A percentile compares a stretch with the other conserved stretches of the same genome.
Evolutionary conservation across 371 early-diverging fungal species (phyloP).

Genomic region (Smittium mucronatum): DNA sequence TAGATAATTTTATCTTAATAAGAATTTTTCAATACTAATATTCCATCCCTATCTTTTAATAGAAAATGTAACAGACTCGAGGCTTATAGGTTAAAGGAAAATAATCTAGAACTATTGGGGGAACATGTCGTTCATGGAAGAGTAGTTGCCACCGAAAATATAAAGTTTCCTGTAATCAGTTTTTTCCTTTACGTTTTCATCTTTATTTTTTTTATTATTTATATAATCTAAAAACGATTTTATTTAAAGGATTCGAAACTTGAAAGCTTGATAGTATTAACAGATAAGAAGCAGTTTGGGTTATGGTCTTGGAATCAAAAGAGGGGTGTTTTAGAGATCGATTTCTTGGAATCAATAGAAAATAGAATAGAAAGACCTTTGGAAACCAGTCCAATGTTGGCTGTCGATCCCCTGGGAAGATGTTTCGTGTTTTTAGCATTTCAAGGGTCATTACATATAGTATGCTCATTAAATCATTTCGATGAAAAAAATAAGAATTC

Average conservation of each 20-base stretch:
- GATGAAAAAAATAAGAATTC: slow-evolving; percentile 16
- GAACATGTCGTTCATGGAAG: slow-evolving; percentile 11
- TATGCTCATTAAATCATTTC: slow-evolving; percentile 11
- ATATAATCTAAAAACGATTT: too few species aligned
- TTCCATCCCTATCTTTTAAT: too few species aligned
- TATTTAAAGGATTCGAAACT: neutral
- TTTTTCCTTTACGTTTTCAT: neutral
- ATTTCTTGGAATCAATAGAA: slow-evolving; percentile 45
- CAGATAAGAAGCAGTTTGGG: slow-evolving; percentile 10
- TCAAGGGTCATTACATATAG: slow-evolving; percentile 41
- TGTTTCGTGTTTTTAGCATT: slow-evolving; percentile 39
- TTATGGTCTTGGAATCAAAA: slow-evolving; percentile 8
- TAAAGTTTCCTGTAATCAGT: neutral
- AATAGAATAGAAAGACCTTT: slow-evolving; percentile 41
- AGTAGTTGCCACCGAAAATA: slow-evolving; percentile 2
- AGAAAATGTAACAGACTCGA: slow-evolving; percentile 10
- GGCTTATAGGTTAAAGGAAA: neutral
- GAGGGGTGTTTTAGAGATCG: slow-evolving; percentile 29
- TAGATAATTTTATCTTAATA: too few species aligned
- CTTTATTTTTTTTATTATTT: too few species aligned
- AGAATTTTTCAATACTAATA: too few species aligned
- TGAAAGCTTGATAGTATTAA: slow-evolving; percentile 5
- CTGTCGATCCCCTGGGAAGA: slow-evolving; percentile 40
- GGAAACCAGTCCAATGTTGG: slow-evolving; percentile 32
- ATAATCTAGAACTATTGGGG: slow-evolving; percentile 4